Conservation (phyloP, 768 basidiomycete genomes). For the Pleurotus tuoliensis region DNA sequence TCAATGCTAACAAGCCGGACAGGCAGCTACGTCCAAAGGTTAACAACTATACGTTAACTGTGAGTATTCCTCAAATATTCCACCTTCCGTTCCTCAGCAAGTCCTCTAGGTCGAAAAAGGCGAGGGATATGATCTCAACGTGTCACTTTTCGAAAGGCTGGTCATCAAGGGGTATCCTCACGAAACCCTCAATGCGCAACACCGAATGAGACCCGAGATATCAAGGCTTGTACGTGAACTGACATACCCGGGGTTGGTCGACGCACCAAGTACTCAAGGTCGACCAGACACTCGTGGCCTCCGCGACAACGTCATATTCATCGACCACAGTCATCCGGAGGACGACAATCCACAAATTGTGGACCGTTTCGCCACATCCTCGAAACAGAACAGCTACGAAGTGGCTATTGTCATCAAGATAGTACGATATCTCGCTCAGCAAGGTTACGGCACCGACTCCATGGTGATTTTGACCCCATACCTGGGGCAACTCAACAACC, state of each 20-base stretch:
- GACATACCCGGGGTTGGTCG: conserved; percentile 62
- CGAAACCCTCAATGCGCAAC: conserved; percentile 49
- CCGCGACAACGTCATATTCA: conserved; percentile 55
- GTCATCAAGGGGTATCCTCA: conserved; percentile 63
- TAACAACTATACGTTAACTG: conserved; percentile 58
- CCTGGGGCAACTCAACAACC: conserved; percentile 55
- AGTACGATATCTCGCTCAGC: conserved; percentile 60
- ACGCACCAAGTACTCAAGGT: conserved; percentile 45
- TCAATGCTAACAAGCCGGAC: neutral
- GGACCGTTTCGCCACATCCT: conserved; percentile 44
- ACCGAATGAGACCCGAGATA: conserved; percentile 76
- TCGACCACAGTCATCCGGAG: conserved; percentile 54
- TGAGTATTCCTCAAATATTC: neutral
- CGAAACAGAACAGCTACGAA: conserved; percentile 61
- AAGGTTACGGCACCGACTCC: conserved; percentile 59
- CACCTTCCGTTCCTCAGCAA: neutral
- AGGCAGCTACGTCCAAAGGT: conserved; percentile 75
- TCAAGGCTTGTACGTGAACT: conserved; percentile 55
- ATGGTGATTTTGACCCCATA: conserved; percentile 70
- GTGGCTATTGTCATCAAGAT: conserved; percentile 64
- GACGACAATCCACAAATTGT: conserved; percentile 37
- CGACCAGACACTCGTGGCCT: conserved; percentile 54
- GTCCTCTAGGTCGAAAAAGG: conserved; percentile 46
- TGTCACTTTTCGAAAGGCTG: conserved; percentile 66
- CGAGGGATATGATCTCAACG: conserved; percentile 63